Base-by-base conservation (phyloP, 441 rosid species). In the Arabidopsis lyrata region DNA sequence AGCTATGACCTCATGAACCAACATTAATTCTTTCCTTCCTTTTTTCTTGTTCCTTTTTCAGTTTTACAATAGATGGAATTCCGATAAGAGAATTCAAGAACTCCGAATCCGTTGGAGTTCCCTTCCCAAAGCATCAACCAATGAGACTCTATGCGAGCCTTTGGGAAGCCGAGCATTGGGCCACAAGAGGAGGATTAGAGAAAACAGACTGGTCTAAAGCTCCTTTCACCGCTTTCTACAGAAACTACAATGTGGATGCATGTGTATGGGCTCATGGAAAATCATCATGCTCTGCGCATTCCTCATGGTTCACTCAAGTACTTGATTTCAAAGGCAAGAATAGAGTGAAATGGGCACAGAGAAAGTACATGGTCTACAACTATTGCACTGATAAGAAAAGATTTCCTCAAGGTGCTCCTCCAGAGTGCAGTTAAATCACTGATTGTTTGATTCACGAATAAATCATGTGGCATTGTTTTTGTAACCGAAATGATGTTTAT, bases 161-260 rank as follows among this genome's bases (percentile, higher is more conserved):
- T 6, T 45, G 50, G 50, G 50, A 45, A 15, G 50, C 50, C 9
- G 50, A 45, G 4, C 50, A 45, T 45, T 45, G 50, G 50, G 50
- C 50, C 1, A 45, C 50, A 45, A 45, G 50, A 20, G 50, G 50
- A 45, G 50, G 50, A 45, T 45, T 45, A 45, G 50, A 45, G 50
- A 45, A 45, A 45, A 45, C 50, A 45, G 50, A 45, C 50, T 45
- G 50, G 50, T 45, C 50, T 2, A 45, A 45, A 45, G 50, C 50
- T 45, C 50, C 50, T 6, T 45, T 45, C 50, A 45, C 50, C 4
- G 50, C 50, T 45, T 45, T 45, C 50, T 45, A 45, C 20, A 45
- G 50, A 45, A 45, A 45, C 52, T 47, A 47, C 11, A 47, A 47
- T 47, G 52, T 47, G 52, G 52, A 47, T 47, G 52, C 52, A 47